A percentile compares a stretch with the other conserved stretches of the same genome.
Evolutionary conservation across 2,329 filamentous ascomycete genomes (phyloP).

Genomic region (Salinomyces thailandicus): DNA sequence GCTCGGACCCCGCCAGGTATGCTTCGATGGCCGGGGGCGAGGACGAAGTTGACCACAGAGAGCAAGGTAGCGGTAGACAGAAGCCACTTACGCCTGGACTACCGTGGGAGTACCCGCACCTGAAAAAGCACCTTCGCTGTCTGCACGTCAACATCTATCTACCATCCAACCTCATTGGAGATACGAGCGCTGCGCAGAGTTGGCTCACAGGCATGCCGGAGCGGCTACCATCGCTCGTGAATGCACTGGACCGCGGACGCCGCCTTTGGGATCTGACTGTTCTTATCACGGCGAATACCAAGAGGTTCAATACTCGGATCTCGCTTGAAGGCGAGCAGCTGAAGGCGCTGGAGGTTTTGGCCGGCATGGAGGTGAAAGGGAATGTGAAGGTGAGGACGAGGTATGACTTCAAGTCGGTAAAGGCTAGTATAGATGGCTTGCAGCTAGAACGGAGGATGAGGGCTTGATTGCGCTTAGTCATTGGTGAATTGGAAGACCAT

Average conservation of each 20-base stretch:
- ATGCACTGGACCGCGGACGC: constrained; percentile 10
- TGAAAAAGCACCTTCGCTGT: constrained; percentile 10
- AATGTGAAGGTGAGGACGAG: constrained; percentile 11
- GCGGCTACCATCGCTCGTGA: constrained; percentile 6
- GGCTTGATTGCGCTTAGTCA: too few species aligned
- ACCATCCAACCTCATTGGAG: constrained; percentile 6
- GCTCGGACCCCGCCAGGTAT: constrained; percentile 8
- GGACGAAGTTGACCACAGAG: neutral
- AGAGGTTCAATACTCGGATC: constrained; percentile 8
- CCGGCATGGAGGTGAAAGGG: constrained; percentile 14
- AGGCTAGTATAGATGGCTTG: constrained; percentile 6
- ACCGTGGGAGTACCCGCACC: constrained; percentile 15
- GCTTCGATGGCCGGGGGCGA: neutral
- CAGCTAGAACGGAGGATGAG: constrained; percentile 12
- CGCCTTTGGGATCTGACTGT: constrained; percentile 11
- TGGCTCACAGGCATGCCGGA: constrained; percentile 2
- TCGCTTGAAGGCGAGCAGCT: constrained; percentile 4
- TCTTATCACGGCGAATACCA: constrained; percentile 9
- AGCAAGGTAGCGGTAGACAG: neutral
- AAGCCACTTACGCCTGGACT: constrained; percentile 8
- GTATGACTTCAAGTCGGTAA: constrained; percentile 8
- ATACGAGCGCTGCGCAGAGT: constrained; percentile 3
- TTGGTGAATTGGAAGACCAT: too few species aligned
- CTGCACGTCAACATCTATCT: constrained; percentile 14
- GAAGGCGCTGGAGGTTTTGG: constrained; percentile 9